phyloP scores from a whole-genome alignment of 2,329 filamentous ascomycete genomes.

The Penicillium aurantiogriseum region DNA sequence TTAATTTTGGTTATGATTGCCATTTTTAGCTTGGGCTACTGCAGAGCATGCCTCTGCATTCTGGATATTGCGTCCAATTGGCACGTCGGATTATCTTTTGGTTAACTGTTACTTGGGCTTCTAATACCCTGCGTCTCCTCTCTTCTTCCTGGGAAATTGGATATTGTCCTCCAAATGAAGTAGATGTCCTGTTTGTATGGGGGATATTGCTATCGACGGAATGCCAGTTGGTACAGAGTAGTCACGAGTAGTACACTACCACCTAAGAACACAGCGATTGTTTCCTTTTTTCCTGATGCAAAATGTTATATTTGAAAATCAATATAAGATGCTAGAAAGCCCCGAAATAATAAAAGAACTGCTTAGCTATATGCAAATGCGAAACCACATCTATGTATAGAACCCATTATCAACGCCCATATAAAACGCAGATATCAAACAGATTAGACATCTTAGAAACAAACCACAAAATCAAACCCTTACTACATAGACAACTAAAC shows the following conservation, averaged over 20 bases:
- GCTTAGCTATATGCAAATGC: neutral
- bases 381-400: neutral
- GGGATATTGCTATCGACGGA: neutral
- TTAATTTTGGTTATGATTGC: neutral
- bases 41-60: neutral
- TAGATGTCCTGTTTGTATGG: neutral
- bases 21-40: neutral
- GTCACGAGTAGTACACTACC: neutral
- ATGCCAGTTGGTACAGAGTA: neutral
- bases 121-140: neutral
- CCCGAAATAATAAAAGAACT: neutral
- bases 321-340: neutral
- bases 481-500: conserved; percentile 43
- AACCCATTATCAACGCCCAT: neutral
- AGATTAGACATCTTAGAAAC: neutral
- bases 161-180: neutral
- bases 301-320: neutral
- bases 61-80: neutral
- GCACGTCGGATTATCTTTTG: neutral
- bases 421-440: neutral
- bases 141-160: neutral
- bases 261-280: neutral
- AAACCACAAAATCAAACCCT: neutral
- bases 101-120: neutral
- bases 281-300: neutral